phyloP scores from a whole-genome alignment of 768 basidiomycete species.

The Pulveroboletus sp. region DNA sequence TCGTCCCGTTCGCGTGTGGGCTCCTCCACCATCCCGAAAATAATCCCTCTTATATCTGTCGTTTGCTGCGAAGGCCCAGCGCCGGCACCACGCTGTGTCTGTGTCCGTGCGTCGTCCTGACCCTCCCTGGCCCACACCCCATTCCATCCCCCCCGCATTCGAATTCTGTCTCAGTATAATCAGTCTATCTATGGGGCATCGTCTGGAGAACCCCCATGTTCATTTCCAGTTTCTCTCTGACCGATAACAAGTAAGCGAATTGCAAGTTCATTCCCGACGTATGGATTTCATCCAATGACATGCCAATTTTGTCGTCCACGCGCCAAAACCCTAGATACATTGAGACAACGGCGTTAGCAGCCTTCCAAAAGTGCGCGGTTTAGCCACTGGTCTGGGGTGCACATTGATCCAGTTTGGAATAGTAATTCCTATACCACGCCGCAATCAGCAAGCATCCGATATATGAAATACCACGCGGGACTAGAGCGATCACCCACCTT shows the following conservation, averaged over 20 bases:
- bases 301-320: constrained; percentile 70
- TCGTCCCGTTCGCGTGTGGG: constrained; percentile 54
- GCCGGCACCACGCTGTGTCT: constrained; percentile 21
- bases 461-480: constrained; percentile 8
- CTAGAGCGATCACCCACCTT: constrained; percentile 37
- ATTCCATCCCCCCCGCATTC: constrained; percentile 3
- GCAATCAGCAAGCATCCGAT: constrained; percentile 16
- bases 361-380: neutral
- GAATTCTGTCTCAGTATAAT: constrained; percentile 45
- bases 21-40: constrained; percentile 61
- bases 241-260: constrained; percentile 31
- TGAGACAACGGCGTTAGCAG: neutral
- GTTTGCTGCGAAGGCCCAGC: constrained; percentile 56
- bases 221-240: constrained; percentile 55
- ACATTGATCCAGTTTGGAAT: constrained; percentile 71
- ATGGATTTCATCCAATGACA: constrained; percentile 71
- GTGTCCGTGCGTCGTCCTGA: constrained; percentile 52
- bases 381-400: constrained; percentile 49
- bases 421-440: constrained; percentile 48
- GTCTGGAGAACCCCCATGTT: constrained; percentile 68
- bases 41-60: constrained; percentile 67
- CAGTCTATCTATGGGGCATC: constrained; percentile 62
- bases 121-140: constrained; percentile 54
- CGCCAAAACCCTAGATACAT: constrained; percentile 63
- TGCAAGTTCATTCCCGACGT: constrained; percentile 49